A percentile compares a stretch with the other conserved stretches of the same genome.
Conservation (phyloP, 2,329 filamentous ascomycete species). For the Talaromyces sp. region DNA sequence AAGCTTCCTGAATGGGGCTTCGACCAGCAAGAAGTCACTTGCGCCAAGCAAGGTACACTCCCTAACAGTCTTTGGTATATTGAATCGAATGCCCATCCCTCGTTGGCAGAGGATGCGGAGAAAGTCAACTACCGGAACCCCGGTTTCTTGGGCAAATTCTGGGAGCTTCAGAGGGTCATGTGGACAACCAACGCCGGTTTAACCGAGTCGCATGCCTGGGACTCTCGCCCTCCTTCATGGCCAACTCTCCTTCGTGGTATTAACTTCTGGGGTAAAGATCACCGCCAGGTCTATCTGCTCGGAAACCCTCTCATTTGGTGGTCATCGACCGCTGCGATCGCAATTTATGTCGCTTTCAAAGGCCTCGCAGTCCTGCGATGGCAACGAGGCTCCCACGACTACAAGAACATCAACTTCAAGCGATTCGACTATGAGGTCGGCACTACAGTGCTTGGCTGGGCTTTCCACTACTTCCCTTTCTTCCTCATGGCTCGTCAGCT, state of each 20-base stretch:
- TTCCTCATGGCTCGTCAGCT: conserved; percentile 97
- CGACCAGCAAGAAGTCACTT: conserved; percentile 98
- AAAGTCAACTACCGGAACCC: conserved; percentile 95
- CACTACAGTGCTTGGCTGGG: conserved; percentile 85
- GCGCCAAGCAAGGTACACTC: conserved; percentile 80
- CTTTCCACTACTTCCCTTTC: conserved; percentile 98
- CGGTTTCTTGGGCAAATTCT: conserved; percentile 96
- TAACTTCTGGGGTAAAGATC: conserved; percentile 96
- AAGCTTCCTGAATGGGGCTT: conserved; percentile 98
- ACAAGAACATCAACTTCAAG: conserved; percentile 76
- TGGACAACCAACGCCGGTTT: conserved; percentile 97
- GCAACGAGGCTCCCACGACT: conserved; percentile 90
- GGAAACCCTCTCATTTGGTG: conserved; percentile 96
- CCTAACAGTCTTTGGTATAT: conserved; percentile 98
- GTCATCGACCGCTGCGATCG: conserved; percentile 73
- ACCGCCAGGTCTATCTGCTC: conserved; percentile 93
- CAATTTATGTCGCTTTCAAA: conserved; percentile 77
- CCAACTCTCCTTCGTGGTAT: conserved; percentile 87
- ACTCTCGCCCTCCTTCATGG: conserved; percentile 91
- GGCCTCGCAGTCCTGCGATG: conserved; percentile 80
- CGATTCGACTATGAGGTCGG: conserved; percentile 97
- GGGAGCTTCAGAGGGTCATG: conserved; percentile 96
- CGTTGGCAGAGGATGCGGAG: conserved; percentile 68
- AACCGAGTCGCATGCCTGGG: conserved; percentile 95
- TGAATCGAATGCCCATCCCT: conserved; percentile 81